Evolutionary conservation across 306 rosid species (phyloP).

Genomic region (Cicer bijugum): DNA sequence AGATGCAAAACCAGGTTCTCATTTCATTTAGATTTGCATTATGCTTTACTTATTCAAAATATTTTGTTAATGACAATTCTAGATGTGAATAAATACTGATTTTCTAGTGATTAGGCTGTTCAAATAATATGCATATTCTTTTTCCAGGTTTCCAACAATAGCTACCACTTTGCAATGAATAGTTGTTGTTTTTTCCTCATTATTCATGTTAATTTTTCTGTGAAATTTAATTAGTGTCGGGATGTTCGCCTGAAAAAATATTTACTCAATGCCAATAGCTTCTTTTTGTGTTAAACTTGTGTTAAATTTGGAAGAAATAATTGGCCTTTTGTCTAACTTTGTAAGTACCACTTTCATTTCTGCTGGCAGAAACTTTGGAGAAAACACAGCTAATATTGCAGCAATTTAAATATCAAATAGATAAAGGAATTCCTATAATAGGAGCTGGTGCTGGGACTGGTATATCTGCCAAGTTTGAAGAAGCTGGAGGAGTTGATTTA

Average conservation of each 20-base stretch:
- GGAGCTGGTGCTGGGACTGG: conserved; percentile 98
- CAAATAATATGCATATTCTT: conserved; percentile 31
- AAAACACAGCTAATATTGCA: conserved; percentile 68
- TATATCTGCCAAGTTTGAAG: conserved; percentile 97
- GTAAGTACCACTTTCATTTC: conserved; percentile 31
- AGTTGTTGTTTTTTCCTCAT: conserved; percentile 7
- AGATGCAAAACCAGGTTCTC: conserved; percentile 81
- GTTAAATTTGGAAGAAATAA: not conserved
- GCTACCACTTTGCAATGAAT: conserved; percentile 2
- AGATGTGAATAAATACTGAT: conserved; percentile 9
- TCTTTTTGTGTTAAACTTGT: conserved; percentile 28
- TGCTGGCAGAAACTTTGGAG: conserved; percentile 70
- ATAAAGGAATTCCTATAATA: conserved; percentile 68
- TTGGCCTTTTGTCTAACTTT: conserved; percentile 12
- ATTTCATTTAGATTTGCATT: conserved; percentile 38
- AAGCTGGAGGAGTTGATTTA: conserved; percentile 92
- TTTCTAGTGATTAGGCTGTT: conserved; percentile 22
- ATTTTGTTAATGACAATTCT: conserved; percentile 21
- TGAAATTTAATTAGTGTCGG: conserved; percentile 17
- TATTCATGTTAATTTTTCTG: conserved; percentile 6
- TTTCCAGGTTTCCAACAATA: conserved; percentile 5
- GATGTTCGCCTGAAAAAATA: conserved; percentile 24
- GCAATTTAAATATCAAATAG: conserved; percentile 74
- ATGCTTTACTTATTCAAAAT: conserved; percentile 32
- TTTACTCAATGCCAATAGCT: conserved; percentile 20